These are phyloP conservation scores for Raddia distichophylla DNA, from an alignment of 176 grass and related monocot species.

Conservation along the genomic window DNA sequence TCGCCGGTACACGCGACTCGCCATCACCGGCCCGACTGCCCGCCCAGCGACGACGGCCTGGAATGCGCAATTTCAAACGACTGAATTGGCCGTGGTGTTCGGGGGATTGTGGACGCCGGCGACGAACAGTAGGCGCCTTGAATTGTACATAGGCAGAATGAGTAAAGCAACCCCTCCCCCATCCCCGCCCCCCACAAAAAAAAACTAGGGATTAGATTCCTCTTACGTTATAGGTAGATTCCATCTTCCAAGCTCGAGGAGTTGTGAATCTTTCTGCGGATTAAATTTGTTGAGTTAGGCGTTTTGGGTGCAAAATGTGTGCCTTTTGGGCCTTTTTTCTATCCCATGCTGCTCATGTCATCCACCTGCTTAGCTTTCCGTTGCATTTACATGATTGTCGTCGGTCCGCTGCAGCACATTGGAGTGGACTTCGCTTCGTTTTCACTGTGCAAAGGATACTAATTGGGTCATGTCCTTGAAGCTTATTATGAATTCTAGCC, in stretches of 20 bases:
- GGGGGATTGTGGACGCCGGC: neutral
- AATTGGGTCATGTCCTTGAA: neutral
- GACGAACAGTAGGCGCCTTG: neutral
- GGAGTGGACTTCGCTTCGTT: neutral
- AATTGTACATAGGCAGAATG: slow-evolving; percentile 52
- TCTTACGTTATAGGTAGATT: slow-evolving; percentile 47
- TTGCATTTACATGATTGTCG: slow-evolving; percentile 15
- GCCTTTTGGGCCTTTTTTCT: neutral
- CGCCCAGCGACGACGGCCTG: neutral
- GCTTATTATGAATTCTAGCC: neutral
- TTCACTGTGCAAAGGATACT: neutral
- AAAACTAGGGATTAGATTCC: slow-evolving; percentile 47
- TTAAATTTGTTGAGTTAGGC: slow-evolving; percentile 42
- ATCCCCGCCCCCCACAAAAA: neutral
- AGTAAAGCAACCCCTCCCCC: slow-evolving; percentile 34
- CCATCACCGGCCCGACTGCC: neutral
- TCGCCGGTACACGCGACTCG: neutral
- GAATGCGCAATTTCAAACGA: slow-evolving; percentile 36
- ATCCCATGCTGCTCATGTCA: neutral
- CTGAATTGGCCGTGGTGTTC: slow-evolving; percentile 30
- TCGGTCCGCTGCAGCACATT: neutral
- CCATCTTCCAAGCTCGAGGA: slow-evolving; percentile 44
- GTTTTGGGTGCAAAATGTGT: slow-evolving; percentile 14
- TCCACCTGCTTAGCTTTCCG: neutral
- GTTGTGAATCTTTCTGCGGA: slow-evolving; percentile 50